Evolutionary conservation across 352 stramenopile species (phyloP), one percentile per base, ranked within the genome.

Genomic region (Nothophytophthora sp.): DNA sequence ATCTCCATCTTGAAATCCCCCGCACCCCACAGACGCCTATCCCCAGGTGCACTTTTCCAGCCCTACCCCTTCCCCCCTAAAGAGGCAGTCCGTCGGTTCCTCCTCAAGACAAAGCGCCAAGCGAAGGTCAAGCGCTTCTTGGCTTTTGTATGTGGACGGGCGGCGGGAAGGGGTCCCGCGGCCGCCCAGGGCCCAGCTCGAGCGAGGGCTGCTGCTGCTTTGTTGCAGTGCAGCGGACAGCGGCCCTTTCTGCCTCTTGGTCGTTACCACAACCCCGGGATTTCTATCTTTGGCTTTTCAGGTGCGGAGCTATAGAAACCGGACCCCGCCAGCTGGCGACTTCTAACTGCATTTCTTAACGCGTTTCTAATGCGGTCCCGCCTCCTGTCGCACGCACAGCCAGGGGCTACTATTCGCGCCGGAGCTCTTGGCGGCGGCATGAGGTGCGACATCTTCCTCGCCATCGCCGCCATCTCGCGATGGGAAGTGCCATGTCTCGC

Each of bases 401-500:
- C 79, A 90, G 40, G 64, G 53, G 9, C 50, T 32, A 2, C 51
- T 49, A 52, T 51, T 47, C 45, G 41, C 38, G 47, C 56, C 55
- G 40, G 56, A 32, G 58, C 16, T 34, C 28, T 28, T 46, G 27
- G 51, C 48, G 11, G 32, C 52, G 54, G 29, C 38, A 5, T 45
- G 41, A 48, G 40, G n/a, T n/a, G n/a, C n/a, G n/a, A n/a, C n/a
- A n/a, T n/a, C n/a, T n/a, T n/a, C n/a, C n/a, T n/a, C n/a, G n/a
- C n/a, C n/a, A n/a, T 20, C 19, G 28, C 38, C 27, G 38, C 18
- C 25, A 56, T 24, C 35, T 7, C 22, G 46, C 23, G 36, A 19
- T 19, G 82, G 81, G 44, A 94, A 94, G 54, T 94, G 78, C 84
- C 84, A 94, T 13, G 58, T 68, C 20, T 66, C 53, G 22, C 63